phyloP scores from a whole-genome alignment of 441 rosid species.

The Kokia cookei region DNA sequence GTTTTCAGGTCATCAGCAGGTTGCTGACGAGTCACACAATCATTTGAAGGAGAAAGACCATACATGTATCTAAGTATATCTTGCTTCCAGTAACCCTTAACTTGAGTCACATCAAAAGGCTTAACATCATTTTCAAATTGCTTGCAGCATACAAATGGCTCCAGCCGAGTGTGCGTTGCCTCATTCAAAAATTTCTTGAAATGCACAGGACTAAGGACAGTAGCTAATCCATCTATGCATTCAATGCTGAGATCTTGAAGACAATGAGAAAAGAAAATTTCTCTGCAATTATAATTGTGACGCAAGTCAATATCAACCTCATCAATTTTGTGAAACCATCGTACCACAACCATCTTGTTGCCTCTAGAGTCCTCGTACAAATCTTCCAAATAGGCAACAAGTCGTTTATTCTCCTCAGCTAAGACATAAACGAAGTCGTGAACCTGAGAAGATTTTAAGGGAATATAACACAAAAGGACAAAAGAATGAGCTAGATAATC shows the following conservation, averaged over 20 bases:
- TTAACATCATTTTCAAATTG: conserved; percentile 41
- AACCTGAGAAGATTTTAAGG: conserved; percentile 34
- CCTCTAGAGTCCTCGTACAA: conserved; percentile 71
- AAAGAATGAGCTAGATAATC: neutral
- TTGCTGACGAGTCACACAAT: conserved; percentile 16
- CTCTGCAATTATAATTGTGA: conserved; percentile 56
- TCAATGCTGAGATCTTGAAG: conserved; percentile 84
- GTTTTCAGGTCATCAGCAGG: conserved; percentile 16
- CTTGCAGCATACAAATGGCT: conserved; percentile 57
- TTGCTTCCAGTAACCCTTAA: conserved; percentile 80
- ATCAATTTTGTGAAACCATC: conserved; percentile 90
- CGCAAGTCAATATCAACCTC: conserved; percentile 77
- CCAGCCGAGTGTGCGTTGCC: conserved; percentile 19
- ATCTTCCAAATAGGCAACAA: conserved; percentile 73
- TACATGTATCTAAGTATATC: conserved; percentile 38
- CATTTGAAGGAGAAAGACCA: conserved; percentile 17
- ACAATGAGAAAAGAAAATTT: conserved; percentile 79
- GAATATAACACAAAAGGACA: neutral
- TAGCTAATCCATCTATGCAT: conserved; percentile 85
- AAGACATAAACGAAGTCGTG: conserved; percentile 66
- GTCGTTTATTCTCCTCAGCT: conserved; percentile 61
- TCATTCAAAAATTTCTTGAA: conserved; percentile 40
- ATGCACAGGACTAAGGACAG: conserved; percentile 69
- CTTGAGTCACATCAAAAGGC: conserved; percentile 62
- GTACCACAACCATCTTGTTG: conserved; percentile 70